A percentile compares a stretch with the other conserved stretches of the same genome.
Evolutionary conservation across 176 grass and related monocot genomes (phyloP).

Genomic region (Carex parvula): DNA sequence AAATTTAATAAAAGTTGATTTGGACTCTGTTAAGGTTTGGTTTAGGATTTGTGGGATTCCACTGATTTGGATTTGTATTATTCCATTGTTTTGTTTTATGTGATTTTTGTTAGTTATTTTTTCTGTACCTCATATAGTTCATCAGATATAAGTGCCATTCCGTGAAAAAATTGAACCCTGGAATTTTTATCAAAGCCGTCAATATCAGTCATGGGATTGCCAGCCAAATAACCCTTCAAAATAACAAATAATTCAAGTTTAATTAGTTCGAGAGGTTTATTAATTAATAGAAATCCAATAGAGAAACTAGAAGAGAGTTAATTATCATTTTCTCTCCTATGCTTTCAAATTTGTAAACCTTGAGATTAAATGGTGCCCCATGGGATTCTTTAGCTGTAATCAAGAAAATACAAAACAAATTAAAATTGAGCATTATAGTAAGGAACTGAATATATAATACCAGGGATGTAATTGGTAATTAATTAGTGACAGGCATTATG

Average conservation of each 20-base stretch:
- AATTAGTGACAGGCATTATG: no score
- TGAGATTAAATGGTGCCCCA: slow-evolving; percentile 32
- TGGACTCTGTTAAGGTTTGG: neutral
- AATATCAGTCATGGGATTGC: slow-evolving; percentile 40
- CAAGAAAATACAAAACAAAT: neutral
- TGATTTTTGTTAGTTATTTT: neutral
- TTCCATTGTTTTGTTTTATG: neutral
- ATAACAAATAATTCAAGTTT: neutral
- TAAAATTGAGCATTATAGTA: neutral
- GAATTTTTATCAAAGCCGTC: slow-evolving; percentile 33
- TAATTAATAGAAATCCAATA: neutral
- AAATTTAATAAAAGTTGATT: neutral
- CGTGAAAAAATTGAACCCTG: slow-evolving; percentile 59
- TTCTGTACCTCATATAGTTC: slow-evolving; percentile 50
- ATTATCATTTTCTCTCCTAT: neutral
- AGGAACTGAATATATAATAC: neutral
- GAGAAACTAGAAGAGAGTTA: neutral
- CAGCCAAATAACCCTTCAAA: slow-evolving; percentile 50
- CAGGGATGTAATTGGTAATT: neutral
- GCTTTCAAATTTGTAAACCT: slow-evolving; percentile 20
- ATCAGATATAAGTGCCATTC: slow-evolving; percentile 84
- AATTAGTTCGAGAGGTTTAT: slow-evolving; percentile 2
- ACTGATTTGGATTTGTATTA: neutral
- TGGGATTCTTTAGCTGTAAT: slow-evolving; percentile 21
- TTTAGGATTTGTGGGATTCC: neutral